A percentile compares a stretch with the other conserved stretches of the same genome.
These are phyloP conservation scores for Cadophora malorum DNA, from an alignment of 2,329 filamentous ascomycete genomes.

Conservation along the genomic window DNA sequence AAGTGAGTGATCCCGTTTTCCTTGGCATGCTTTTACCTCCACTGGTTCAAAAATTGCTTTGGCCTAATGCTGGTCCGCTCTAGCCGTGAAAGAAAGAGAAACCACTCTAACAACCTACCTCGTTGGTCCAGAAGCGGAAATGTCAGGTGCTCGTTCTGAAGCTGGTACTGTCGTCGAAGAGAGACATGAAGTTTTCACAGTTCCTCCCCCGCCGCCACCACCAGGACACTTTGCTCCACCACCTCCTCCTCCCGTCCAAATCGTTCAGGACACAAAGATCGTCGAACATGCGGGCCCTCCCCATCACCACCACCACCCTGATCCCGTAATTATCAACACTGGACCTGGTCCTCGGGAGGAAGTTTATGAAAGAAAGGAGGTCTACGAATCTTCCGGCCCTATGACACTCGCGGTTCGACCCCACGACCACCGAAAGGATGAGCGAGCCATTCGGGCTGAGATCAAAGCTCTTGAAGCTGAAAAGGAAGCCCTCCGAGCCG, in stretches of 20 bases:
- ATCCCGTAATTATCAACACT: constrained; percentile 51
- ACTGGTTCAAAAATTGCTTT: constrained; percentile 14
- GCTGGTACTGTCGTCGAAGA: constrained; percentile 57
- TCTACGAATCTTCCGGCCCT: constrained; percentile 46
- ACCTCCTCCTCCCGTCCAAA: constrained; percentile 44
- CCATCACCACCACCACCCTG: constrained; percentile 46
- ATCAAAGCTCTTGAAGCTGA: constrained; percentile 75
- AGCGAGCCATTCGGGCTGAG: constrained; percentile 72
- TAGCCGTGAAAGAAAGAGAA: constrained; percentile 24
- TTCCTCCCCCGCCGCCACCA: constrained; percentile 35
- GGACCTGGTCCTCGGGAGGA: constrained; percentile 47
- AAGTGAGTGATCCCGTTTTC: constrained; percentile 49
- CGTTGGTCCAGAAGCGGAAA: constrained; percentile 39
- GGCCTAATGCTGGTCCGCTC: constrained; percentile 28
- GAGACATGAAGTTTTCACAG: constrained; percentile 51
- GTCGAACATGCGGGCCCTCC: constrained; percentile 42
- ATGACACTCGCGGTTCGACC: constrained; percentile 51
- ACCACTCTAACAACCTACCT: constrained; percentile 40
- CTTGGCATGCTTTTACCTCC: not conserved
- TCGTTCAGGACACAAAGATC: constrained; percentile 54
- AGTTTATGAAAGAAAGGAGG: constrained; percentile 36
- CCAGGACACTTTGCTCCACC: constrained; percentile 27
- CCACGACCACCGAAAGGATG: constrained; percentile 45
- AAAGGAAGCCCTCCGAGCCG: constrained; percentile 61
- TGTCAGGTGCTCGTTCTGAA: constrained; percentile 53